Base-by-base conservation (phyloP, 2,329 filamentous ascomycete species). In the Fusarium drepaniforme region DNA sequence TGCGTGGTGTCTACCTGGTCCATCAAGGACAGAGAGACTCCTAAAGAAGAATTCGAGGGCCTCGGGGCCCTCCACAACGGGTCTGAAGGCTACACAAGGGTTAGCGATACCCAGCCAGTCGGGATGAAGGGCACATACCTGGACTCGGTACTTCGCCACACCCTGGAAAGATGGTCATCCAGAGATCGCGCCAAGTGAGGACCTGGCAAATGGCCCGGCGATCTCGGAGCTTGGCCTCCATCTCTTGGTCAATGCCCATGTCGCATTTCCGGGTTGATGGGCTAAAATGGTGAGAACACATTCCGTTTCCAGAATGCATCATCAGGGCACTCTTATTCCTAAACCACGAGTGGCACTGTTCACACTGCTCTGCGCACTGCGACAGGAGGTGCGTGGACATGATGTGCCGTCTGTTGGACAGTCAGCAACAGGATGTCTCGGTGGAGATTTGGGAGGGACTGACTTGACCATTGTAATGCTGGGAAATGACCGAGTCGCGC, bases 401-500 rank as follows among this genome's bases (percentile, higher is more conserved):
- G 12, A 66, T 53, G 42, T 66, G 64, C 1, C 64, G 64, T 33
- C 64, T 66, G 12, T 6, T 6, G 5, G 16, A 37, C 8, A 8
- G 18, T 46, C 35, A 51, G 30, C 35, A 9, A 30, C 28, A 30
- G 9, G 2, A 30, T 30, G 9, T 59, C 35, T 38, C 16, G n/a
- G 1, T 9, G 15, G 51, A 18, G 12, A 35, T 21, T 37, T 16
- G 35, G 21, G 21, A 38, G 9, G 18, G 15, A 8, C 25, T 28
- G 7, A 66, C 64, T 66, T 66, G 33, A 66, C 42, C 33, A 66
- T 57, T 1, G 56, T 51, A n/a, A 66, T 66, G 3, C 18, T 51
- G 15, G 33, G 25, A 23, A 66, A 66, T 1, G 56, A 60, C 4
- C 44, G 33, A 15, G 44, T 61, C 23, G 64, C 64, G 33, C 64